phyloP scores from a whole-genome alignment of 2,329 filamentous ascomycete genomes.

The Pleurostoma richardsiae region DNA sequence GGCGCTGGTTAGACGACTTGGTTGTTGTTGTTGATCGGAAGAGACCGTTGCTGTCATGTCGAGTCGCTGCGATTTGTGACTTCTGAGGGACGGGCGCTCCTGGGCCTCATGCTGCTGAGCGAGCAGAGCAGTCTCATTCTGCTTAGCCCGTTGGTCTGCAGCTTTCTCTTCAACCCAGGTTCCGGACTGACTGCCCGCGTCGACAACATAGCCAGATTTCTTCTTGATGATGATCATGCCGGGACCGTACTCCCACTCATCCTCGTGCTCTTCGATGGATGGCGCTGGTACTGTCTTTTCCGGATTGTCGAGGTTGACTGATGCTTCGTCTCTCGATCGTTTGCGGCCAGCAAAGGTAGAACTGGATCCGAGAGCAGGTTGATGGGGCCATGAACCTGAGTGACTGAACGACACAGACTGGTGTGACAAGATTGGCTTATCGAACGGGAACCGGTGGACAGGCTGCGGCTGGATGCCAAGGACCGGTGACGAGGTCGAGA shows the following conservation, averaged over 20 bases:
- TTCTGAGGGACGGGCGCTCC: conserved; percentile 49
- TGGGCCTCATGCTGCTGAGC: conserved; percentile 40
- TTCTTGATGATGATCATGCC: conserved; percentile 72
- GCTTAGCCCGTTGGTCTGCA: conserved; percentile 40
- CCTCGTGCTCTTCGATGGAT: conserved; percentile 49
- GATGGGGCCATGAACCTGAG: conserved; percentile 24
- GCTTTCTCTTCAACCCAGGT: conserved; percentile 68
- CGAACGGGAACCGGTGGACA: conserved; percentile 33
- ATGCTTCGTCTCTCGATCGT: conserved; percentile 70
- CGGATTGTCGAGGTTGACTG: conserved; percentile 57
- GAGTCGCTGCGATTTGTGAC: conserved; percentile 64
- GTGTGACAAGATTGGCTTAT: conserved; percentile 31
- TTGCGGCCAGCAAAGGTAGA: conserved; percentile 59
- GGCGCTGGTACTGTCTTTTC: conserved; percentile 38
- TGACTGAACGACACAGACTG: conserved; percentile 28
- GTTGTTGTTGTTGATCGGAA: conserved; percentile 16
- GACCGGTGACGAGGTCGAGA: conserved; percentile 37
- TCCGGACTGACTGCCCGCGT: conserved; percentile 63
- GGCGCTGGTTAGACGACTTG: conserved; percentile 25
- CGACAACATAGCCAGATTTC: conserved; percentile 49
- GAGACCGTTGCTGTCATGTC: conserved; percentile 26
- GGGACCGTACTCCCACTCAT: conserved; percentile 64
- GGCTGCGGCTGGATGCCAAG: conserved; percentile 39
- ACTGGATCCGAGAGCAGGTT: conserved; percentile 14
- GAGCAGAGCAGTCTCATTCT: conserved; percentile 32